Base-by-base conservation (phyloP, 108 stramenopile species). In the Craspedostauros australis region DNA sequence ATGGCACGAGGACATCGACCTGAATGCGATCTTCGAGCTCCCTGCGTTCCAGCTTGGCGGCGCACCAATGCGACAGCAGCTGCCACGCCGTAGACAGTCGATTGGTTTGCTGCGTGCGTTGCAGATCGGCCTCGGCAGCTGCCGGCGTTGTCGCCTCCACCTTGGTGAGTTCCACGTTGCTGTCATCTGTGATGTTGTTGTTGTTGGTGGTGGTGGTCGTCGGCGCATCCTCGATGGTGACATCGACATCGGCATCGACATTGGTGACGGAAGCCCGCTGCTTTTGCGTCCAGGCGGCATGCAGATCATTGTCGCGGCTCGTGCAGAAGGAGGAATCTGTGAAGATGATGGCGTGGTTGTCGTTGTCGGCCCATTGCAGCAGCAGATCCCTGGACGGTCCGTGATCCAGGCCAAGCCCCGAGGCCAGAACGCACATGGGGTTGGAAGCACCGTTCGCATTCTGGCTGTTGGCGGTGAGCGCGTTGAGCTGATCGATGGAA, bases 11-110 rank as follows among this genome's bases (percentile, higher is more conserved):
- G 3, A 85, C 77, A 73, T 93, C 87, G 0, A 89, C 79, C 12
- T 71, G 46, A 14, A 93, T 61, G 23, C 57, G 70, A 53, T 93
- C 91, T 12, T 86, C 80, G 88, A 93, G 89, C 67, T 93, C 91
- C 36, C 81, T 62, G 18, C 78, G 76, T 47, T 79, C 59, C 12
- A 66, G 54, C 47, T 93, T 87, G 32, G 91, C 91, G 15, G 68
- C 58, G 19, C 78, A 79, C 91, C 91, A 93, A 31, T 80, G 63
- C 21, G 62, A 58, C 2, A 93, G 66, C 8, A 93, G 47, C 61
- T 93, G 91, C 22, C 68, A 85, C 29, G 85, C 59, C 8, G 86
- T 77, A 1, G n/a, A n/a, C n/a, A n/a, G 82, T 75, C 42, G 69
- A 84, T 21, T 72, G 65, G 14, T 76, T 70, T 12, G 52, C 52